Conservation (phyloP, 495 filamentous ascomycete species). For the Apodospora peruviana region DNA sequence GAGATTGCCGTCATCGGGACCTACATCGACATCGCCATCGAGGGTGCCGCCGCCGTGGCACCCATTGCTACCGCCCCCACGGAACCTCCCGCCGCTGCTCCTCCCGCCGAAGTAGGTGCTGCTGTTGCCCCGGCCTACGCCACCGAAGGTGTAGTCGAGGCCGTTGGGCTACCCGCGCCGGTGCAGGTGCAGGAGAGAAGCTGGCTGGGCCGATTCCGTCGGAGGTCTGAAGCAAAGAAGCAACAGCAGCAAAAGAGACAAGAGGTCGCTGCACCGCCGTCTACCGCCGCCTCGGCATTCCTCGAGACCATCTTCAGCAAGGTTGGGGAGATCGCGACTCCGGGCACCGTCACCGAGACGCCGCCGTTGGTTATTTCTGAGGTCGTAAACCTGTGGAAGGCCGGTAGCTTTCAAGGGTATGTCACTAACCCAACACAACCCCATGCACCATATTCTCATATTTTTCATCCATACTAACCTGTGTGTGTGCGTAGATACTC, state of each 20-base stretch:
- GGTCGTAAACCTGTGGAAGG: constrained; percentile 44
- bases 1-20: constrained; percentile 54
- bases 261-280: background rate
- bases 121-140: background rate
- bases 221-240: background rate
- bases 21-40: constrained; percentile 51
- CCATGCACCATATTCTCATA: background rate
- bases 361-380: constrained; percentile 50
- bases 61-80: constrained; percentile 6
- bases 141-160: no score
- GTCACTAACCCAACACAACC: background rate
- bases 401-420: constrained; percentile 39
- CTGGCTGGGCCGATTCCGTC: background rate
- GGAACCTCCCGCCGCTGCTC: constrained; percentile 3
- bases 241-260: background rate
- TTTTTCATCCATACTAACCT: background rate
- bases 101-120: constrained; percentile 18
- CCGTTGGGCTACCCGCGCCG: background rate
- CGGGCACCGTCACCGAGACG: constrained; percentile 51
- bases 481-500: no score
- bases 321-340: constrained; percentile 45
- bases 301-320: constrained; percentile 50
- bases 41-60: constrained; percentile 16
- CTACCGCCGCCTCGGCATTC: constrained; percentile 34
- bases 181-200: background rate